These are phyloP conservation scores for Neurospora tetrasperma DNA, from an alignment of 495 filamentous ascomycete genomes.

Conservation along the genomic window DNA sequence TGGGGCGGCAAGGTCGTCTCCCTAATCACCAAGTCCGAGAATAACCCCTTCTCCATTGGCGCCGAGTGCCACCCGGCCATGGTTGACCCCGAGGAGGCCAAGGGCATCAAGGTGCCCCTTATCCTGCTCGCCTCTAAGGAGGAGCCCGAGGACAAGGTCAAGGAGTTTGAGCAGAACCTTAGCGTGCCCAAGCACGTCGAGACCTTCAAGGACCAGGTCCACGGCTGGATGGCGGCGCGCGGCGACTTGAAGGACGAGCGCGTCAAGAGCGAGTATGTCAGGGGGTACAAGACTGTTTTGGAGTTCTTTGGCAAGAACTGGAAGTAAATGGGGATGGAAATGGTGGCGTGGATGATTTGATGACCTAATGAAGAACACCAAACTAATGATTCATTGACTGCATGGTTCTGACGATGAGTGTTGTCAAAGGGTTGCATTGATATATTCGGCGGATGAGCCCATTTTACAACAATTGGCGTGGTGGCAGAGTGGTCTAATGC, in stretches of 20 bases:
- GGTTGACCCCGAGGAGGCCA: conserved; percentile 69
- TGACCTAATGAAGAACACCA: not conserved
- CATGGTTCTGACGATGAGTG: not conserved
- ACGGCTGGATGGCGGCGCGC: conserved; percentile 87
- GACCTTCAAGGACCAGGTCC: conserved; percentile 71
- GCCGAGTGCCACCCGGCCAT: conserved; percentile 78
- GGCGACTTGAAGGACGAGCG: conserved; percentile 54
- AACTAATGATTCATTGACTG: not conserved
- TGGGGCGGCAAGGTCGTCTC: conserved; percentile 77
- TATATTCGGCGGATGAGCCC: accelerated
- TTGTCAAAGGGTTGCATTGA: not conserved
- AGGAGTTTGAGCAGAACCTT: conserved; percentile 58
- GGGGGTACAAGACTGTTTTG: conserved; percentile 65
- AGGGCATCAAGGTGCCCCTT: conserved; percentile 52
- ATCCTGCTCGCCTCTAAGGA: conserved; percentile 59
- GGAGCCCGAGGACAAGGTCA: conserved; percentile 55
- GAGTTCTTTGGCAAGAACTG: conserved; percentile 65
- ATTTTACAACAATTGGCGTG: not conserved
- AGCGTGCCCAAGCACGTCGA: conserved; percentile 63
- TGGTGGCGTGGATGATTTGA: not conserved
- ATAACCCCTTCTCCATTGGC: conserved; percentile 57
- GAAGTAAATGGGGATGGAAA: conserved; percentile 8
- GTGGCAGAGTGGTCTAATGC: not conserved
- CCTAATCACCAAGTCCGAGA: conserved; percentile 41
- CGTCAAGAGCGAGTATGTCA: conserved; percentile 65